Percentiles rank a stretch among this genome's conserved stretches.
These are phyloP conservation scores for Thelonectria olida DNA, from an alignment of 2,329 filamentous ascomycete species.

Conservation along the genomic window DNA sequence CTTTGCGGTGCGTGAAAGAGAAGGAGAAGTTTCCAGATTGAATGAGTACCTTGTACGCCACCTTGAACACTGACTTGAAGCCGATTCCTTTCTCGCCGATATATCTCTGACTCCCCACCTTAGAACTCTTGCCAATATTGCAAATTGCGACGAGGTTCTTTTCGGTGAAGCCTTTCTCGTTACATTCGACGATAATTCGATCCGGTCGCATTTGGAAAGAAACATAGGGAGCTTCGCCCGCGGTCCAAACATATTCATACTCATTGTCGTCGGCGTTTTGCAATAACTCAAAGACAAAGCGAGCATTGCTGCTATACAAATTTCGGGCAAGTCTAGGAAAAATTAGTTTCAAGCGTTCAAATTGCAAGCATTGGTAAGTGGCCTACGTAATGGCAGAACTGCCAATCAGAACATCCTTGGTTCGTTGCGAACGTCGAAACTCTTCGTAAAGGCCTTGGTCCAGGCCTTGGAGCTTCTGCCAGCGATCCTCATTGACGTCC, in stretches of 20 bases:
- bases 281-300: conserved; percentile 62
- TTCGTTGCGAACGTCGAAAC: too few relatives aligned
- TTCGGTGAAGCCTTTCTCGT: conserved; percentile 57
- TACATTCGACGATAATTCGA: conserved; percentile 57
- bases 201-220: conserved; percentile 48
- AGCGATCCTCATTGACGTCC: too few relatives aligned
- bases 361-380: neutral
- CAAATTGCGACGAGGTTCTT: conserved; percentile 58
- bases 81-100: conserved; percentile 63
- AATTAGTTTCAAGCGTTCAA: too few relatives aligned
- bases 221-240: conserved; percentile 40
- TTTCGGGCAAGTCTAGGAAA: conserved; percentile 50
- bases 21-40: conserved; percentile 56
- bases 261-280: conserved; percentile 65
- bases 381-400: neutral
- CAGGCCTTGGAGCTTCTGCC: too few relatives aligned
- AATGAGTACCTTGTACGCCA: conserved; percentile 54
- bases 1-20: conserved; percentile 50
- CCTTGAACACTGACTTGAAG: conserved; percentile 62
- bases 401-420: too few relatives aligned
- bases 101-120: conserved; percentile 50
- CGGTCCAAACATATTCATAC: conserved; percentile 41
- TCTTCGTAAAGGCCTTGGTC: too few relatives aligned
- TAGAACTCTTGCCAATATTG: conserved; percentile 55
- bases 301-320: conserved; percentile 52